These are phyloP conservation scores for Zygosaccharomyces pseudorouxii DNA, from an alignment of 805 yeast species.

Conservation along the genomic window DNA sequence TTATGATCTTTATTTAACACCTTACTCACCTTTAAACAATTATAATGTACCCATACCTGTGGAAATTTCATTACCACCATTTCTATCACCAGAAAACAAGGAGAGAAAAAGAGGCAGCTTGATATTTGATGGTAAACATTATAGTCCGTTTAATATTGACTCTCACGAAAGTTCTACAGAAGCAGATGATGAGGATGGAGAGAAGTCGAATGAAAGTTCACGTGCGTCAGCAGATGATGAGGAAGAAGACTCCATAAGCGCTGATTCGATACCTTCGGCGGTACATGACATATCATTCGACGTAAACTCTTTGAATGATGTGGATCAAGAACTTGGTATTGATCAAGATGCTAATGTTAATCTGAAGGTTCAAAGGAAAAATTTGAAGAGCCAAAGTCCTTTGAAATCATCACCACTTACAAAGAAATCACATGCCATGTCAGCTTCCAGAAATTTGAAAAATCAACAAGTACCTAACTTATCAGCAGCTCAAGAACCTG, in stretches of 20 bases:
- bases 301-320: conserved; percentile 9
- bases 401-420: not conserved
- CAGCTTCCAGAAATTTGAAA: not conserved
- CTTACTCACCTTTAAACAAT: conserved; percentile 36
- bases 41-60: conserved; percentile 37
- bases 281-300: conserved; percentile 29
- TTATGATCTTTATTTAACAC: conserved; percentile 32
- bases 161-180: conserved; percentile 1
- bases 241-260: conserved; percentile 7
- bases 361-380: conserved; percentile 29
- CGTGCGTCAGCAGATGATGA: not conserved
- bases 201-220: not conserved
- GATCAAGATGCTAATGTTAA: conserved; percentile 34
- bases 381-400: conserved; percentile 15
- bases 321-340: conserved; percentile 28
- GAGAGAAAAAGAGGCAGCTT: conserved; percentile 26
- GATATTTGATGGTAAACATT: conserved; percentile 38
- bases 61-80: conserved; percentile 38
- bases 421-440: not conserved
- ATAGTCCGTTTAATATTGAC: conserved; percentile 27
- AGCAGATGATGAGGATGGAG: conserved; percentile 1
- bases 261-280: conserved; percentile 29
- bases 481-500: not conserved
- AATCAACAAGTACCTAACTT: not conserved
- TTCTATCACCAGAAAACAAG: conserved; percentile 35